Conservation (phyloP, 768 basidiomycete species). For the Lentinula sp. region DNA sequence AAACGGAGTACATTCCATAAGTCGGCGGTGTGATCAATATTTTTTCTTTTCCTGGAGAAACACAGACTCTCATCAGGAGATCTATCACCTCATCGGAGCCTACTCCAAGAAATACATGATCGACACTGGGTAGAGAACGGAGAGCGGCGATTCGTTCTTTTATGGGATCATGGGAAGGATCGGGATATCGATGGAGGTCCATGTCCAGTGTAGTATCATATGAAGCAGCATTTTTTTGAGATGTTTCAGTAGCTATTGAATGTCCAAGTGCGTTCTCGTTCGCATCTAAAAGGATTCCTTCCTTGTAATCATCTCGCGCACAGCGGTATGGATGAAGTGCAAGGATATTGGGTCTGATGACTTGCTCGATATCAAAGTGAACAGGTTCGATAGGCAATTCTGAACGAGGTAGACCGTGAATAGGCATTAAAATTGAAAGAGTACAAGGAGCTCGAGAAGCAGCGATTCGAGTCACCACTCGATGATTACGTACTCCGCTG, state of each 20-base stretch:
- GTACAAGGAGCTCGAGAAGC: too few species aligned
- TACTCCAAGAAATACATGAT: conserved; percentile 89
- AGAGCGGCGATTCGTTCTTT: conserved; percentile 72
- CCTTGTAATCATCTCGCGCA: conserved; percentile 91
- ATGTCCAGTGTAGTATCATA: conserved; percentile 34
- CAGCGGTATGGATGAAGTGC: conserved; percentile 90
- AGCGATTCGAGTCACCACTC: too few species aligned
- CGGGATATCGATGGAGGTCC: conserved; percentile 87
- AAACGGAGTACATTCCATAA: conserved; percentile 96
- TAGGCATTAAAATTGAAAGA: conserved; percentile 38
- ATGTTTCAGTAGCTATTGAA: conserved; percentile 49
- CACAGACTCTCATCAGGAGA: conserved; percentile 85
- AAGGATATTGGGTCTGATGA: conserved; percentile 93
- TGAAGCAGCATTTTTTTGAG: conserved; percentile 20
- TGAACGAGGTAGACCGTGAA: conserved; percentile 52
- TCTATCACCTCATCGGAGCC: conserved; percentile 98
- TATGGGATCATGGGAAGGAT: conserved; percentile 78
- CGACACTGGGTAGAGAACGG: conserved; percentile 54
- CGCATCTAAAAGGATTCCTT: conserved; percentile 90
- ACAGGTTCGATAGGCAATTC: conserved; percentile 45
- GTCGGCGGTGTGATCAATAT: conserved; percentile 91
- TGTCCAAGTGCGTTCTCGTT: conserved; percentile 96
- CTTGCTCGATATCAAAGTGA: conserved; percentile 80
- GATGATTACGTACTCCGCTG: too few species aligned
- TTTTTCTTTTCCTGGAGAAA: conserved; percentile 72